Evolutionary conservation across 2,329 filamentous ascomycete species (phyloP).

Genomic region (Colletotrichum karsti): DNA sequence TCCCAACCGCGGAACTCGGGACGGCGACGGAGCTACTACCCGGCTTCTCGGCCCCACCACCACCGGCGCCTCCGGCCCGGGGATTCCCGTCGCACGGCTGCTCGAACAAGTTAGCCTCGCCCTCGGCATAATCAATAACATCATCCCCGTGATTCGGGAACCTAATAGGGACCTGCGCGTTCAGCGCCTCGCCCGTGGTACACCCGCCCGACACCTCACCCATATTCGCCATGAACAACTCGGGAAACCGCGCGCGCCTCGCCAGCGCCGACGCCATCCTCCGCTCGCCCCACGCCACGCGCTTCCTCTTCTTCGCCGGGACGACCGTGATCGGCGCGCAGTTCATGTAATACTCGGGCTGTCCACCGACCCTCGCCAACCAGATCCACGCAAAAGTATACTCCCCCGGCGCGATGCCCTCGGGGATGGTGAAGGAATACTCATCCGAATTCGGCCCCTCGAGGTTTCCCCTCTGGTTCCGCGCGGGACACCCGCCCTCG

Average conservation of each 20-base stretch:
- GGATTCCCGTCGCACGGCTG: constrained; percentile 20
- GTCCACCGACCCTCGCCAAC: constrained; percentile 6
- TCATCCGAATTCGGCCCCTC: constrained; percentile 17
- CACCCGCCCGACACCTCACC: constrained; percentile 13
- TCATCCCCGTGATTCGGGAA: not conserved
- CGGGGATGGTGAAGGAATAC: constrained; percentile 13
- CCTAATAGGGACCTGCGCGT: constrained; percentile 1
- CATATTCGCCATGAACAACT: constrained; percentile 23
- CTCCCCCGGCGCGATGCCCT: constrained; percentile 15
- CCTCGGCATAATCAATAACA: constrained; percentile 12
- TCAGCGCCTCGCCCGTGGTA: constrained; percentile 18
- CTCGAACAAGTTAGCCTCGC: constrained; percentile 7
- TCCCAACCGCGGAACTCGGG: not conserved
- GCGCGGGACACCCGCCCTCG: constrained; percentile 20
- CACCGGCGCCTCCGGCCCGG: not conserved
- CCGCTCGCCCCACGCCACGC: not conserved
- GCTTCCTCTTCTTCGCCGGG: constrained; percentile 4
- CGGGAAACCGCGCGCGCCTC: constrained; percentile 7
- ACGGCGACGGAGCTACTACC: not conserved
- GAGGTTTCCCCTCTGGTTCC: constrained; percentile 24
- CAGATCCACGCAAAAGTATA: constrained; percentile 27
- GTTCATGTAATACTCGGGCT: constrained; percentile 26
- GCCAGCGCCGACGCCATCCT: not conserved
- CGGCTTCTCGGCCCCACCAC: not conserved
- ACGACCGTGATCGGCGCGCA: constrained; percentile 21